Percentiles rank a stretch among this genome's conserved stretches.
Evolutionary conservation across 108 stramenopile species (phyloP).

Genomic region (Skeletonema menzelii): DNA sequence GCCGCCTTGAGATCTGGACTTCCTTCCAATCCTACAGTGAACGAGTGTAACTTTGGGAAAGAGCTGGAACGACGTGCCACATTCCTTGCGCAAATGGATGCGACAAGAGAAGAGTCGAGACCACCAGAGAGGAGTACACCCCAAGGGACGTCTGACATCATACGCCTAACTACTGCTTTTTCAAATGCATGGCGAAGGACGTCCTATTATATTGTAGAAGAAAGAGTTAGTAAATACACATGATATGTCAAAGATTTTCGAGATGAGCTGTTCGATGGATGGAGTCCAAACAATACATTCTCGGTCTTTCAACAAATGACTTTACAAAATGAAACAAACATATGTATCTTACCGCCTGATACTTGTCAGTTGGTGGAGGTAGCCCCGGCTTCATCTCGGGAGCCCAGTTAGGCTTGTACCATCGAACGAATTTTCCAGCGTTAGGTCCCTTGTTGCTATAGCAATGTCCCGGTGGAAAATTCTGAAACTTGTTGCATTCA

Average conservation of each 20-base stretch:
- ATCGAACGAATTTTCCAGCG: constrained; percentile 81
- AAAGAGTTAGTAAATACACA: neutral
- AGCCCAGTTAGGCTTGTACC: constrained; percentile 94
- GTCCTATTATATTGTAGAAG: constrained; percentile 38
- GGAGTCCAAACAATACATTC: neutral
- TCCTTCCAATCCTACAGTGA: constrained; percentile 91
- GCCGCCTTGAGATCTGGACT: constrained; percentile 96
- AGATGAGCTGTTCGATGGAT: neutral
- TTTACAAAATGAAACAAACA: neutral
- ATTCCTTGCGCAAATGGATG: constrained; percentile 91
- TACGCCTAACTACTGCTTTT: constrained; percentile 90
- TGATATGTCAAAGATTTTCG: neutral
- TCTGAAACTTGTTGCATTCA: constrained; percentile 84
- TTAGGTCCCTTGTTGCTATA: constrained; percentile 83
- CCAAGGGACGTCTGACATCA: constrained; percentile 99
- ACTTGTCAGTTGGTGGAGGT: constrained; percentile 61
- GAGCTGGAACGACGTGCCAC: constrained; percentile 70
- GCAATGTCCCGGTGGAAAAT: constrained; percentile 96
- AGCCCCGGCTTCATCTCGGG: constrained; percentile 86
- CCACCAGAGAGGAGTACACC: constrained; percentile 97
- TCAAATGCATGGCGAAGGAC: constrained; percentile 89
- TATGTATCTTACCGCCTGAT: constrained; percentile 64
- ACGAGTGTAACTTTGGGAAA: constrained; percentile 95
- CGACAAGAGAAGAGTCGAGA: constrained; percentile 96
- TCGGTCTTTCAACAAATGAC: neutral